Percentiles rank a stretch among this genome's conserved stretches.
Conservation (phyloP, 2,329 filamentous ascomycete species). For the Monosporascus sp. region DNA sequence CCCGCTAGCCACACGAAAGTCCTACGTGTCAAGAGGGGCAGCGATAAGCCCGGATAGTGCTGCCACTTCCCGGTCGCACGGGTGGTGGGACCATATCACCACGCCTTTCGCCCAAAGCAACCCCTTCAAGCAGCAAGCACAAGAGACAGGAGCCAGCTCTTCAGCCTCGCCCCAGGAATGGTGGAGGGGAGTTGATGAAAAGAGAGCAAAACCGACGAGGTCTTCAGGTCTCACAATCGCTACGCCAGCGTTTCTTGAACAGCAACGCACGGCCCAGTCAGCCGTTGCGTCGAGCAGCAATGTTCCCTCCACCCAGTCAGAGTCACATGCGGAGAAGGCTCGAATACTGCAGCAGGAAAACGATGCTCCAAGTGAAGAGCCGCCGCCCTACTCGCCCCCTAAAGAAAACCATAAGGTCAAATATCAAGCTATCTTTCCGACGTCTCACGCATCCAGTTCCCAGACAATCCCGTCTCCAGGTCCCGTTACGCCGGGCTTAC, state of each 20-base stretch:
- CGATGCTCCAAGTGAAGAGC: constrained; percentile 33
- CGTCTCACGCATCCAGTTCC: constrained; percentile 40
- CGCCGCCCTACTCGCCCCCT: constrained; percentile 53
- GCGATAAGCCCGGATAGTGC: constrained; percentile 42
- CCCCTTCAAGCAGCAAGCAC: constrained; percentile 31
- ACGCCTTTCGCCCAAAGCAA: constrained; percentile 58
- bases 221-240: constrained; percentile 13
- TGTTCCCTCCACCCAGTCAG: constrained; percentile 10
- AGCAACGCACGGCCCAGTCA: constrained; percentile 14
- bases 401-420: constrained; percentile 36
- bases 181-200: constrained; percentile 24
- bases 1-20: constrained; percentile 33
- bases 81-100: constrained; percentile 75
- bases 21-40: constrained; percentile 32
- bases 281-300: constrained; percentile 24
- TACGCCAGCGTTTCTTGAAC: constrained; percentile 10
- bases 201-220: constrained; percentile 9
- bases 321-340: constrained; percentile 33
- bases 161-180: constrained; percentile 16
- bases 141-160: constrained; percentile 7
- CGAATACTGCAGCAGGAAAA: constrained; percentile 34
- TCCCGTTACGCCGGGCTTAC: constrained; percentile 57
- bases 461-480: constrained; percentile 54
- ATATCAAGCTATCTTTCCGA: constrained; percentile 55
- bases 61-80: constrained; percentile 50